Evolutionary conservation across 768 basidiomycete species (phyloP).

Genomic region (Hebeloma cylindrosporum): DNA sequence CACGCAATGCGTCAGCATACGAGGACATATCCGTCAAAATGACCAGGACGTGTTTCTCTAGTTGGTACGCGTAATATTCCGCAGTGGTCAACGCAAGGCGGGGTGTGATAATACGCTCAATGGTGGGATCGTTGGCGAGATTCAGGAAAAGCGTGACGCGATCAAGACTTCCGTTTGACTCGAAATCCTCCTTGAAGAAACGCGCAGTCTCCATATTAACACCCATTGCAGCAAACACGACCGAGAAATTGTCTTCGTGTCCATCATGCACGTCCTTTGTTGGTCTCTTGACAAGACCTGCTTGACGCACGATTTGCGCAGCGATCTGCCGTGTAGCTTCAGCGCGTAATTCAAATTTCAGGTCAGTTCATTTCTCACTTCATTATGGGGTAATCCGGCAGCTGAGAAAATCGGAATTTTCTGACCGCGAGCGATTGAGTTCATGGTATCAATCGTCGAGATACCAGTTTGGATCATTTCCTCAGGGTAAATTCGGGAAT

Average conservation of each 20-base stretch:
- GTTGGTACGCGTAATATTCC: conserved; percentile 98
- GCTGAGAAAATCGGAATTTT: conserved; percentile 99
- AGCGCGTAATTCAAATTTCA: no score
- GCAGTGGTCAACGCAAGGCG: conserved; percentile 97
- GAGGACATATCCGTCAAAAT: conserved; percentile 99
- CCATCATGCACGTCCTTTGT: conserved; percentile 98
- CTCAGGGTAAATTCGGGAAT: conserved; percentile 98
- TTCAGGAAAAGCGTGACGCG: conserved; percentile 98
- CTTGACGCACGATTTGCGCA: conserved; percentile 99
- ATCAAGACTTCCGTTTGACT: conserved; percentile 96
- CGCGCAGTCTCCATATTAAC: conserved; percentile 99
- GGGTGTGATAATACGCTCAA: conserved; percentile 99
- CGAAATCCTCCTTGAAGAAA: conserved; percentile 99
- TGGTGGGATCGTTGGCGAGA: conserved; percentile 97
- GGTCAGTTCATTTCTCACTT: conserved; percentile 48
- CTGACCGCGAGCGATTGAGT: conserved; percentile 99
- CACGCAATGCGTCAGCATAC: conserved; percentile 94
- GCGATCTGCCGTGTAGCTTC: no score
- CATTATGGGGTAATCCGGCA: conserved; percentile 97
- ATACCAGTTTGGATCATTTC: conserved; percentile 99
- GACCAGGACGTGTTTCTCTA: conserved; percentile 99
- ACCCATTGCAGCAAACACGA: conserved; percentile 99
- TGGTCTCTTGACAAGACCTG: conserved; percentile 94
- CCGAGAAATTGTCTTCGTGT: conserved; percentile 99
- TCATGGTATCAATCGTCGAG: conserved; percentile 97